Evolutionary conservation across 1,139 yeast genomes (phyloP), one percentile per base, ranked within the genome.

Genomic region (Entelexis sorbosivorans): DNA sequence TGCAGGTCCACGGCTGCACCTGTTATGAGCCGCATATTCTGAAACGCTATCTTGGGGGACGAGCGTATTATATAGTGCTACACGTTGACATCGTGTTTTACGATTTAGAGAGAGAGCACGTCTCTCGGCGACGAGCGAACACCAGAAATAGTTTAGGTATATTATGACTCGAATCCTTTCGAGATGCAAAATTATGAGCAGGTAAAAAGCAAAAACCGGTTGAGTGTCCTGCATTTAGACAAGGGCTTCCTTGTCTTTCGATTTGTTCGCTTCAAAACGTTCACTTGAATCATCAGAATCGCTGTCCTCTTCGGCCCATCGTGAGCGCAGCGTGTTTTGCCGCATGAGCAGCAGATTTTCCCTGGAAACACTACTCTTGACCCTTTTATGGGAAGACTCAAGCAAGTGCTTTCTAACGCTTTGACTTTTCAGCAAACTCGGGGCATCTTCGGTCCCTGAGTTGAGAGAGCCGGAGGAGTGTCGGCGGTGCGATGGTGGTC

Each of bases 281-380:
- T 36, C 38, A 13, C 48, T 45, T 4, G 4, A 5, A 10, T 31
- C 39, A 19, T 45, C 46, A 13, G 42, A 16, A 26, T 42, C 49
- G 14, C 53, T 52, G 3, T 56, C 57, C 16, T 57, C 58, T 5
- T 50, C 56, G 13, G 47, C 58, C 58, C 58, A 56, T 22, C 39
- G 32, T 1, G 59, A 56, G 22, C 49, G 52, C 50, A 56, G 39
- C 1, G 58, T 56, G 35, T 51, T 52, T 16, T 56, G 56, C 6
- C 58, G 52, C n/a, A 48, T 33, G 17, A 53, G 55, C 10, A 52
- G 26, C n/a, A 51, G 32, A 8, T 38, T 39, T 17, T 51, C 55
- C 13, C 29, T 34, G 17, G 57, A 51, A 9, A 24, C 40, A 2
- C 52, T 38, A 47, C 45, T 48, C 34, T 44, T 47, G 5, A 48